Conservation (phyloP, 352 stramenopile species). For the Elongisporangium undulatum region DNA sequence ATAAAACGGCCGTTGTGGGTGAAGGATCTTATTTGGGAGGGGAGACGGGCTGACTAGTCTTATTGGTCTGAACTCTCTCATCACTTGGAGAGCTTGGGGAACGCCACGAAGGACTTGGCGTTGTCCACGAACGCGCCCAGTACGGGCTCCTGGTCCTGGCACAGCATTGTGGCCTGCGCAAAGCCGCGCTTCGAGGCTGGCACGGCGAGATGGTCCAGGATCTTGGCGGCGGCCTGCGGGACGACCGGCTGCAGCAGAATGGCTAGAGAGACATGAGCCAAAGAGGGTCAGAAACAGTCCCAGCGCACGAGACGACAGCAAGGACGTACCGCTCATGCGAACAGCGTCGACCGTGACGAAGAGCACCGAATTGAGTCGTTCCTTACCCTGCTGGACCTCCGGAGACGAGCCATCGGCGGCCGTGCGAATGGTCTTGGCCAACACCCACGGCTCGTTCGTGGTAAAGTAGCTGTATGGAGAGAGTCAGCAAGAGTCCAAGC, state of each 20-base stretch:
- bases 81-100: conserved; percentile 52
- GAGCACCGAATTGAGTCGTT: conserved; percentile 59
- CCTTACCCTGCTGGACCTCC: conserved; percentile 24
- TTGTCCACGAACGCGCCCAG: conserved; percentile 41
- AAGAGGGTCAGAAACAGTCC: conserved; percentile 4
- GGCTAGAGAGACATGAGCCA: conserved; percentile 21
- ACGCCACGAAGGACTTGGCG: conserved; percentile 63
- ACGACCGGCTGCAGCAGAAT: conserved; percentile 72
- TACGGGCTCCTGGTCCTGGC: conserved; percentile 13
- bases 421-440: conserved; percentile 56
- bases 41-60: neutral
- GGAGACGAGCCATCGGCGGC: conserved; percentile 19
- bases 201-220: conserved; percentile 68
- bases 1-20: neutral
- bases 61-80: neutral
- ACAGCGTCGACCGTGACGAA: conserved; percentile 73
- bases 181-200: conserved; percentile 45
- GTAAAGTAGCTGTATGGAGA: conserved; percentile 57
- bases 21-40: neutral
- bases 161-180: conserved; percentile 42
- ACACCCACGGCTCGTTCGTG: conserved; percentile 69
- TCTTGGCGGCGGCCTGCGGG: conserved; percentile 45
- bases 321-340: conserved; percentile 52
- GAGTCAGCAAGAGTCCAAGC: neutral
- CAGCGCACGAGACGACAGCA: neutral